Base-by-base conservation (phyloP, 2,329 filamentous ascomycete genomes). In the Apiospora rasikravindrae region DNA sequence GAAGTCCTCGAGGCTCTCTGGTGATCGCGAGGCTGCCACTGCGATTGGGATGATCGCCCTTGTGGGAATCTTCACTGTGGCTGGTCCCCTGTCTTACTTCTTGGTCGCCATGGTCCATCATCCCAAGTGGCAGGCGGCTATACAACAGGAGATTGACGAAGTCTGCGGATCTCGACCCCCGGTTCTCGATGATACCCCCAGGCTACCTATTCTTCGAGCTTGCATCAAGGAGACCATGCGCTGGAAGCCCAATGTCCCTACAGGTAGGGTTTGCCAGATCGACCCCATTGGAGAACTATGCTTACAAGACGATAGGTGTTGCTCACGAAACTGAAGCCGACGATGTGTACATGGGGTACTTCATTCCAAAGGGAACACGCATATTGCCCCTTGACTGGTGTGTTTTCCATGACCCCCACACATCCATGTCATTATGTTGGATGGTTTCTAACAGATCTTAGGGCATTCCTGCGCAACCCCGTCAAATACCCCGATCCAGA, bases 391-490 rank as follows among this genome's bases (percentile, higher is more conserved):
- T 84, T 24, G 83, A 85, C 72, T 84, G 83, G 83, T 81, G 67
- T 71, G 79, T 74, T n/a, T 3, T 2, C 3, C 24, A 40, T 5
- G 33, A 37, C 29, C 40, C 19, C 16, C 3, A 16, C 24, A 14
- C 13, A 4, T 29, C 2, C 4, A 49, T 24, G 4, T 3, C 1
- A 44, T 19, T 1, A 13, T 70, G 16, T 4, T 6, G 22, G 8
- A 37, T 64, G 24, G 3, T 7, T 37, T 22, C 67, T 73, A 73
- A 77, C 57, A 33, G n/a, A 66, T 4, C 14, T 29, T 67, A 86
- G 85, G 84, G 83, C 86, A 40, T 88, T 89, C 74, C 83, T 87
- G 44, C 85, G 87, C 40, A 87, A 89, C 71, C 84, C 86, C 11
- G 78, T 79, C 2, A 82, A 85, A 49, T 89, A 87, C 76, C 87